Base-by-base conservation (phyloP, 2,329 filamentous ascomycete genomes). In the Tolypocladium endophyticum region DNA sequence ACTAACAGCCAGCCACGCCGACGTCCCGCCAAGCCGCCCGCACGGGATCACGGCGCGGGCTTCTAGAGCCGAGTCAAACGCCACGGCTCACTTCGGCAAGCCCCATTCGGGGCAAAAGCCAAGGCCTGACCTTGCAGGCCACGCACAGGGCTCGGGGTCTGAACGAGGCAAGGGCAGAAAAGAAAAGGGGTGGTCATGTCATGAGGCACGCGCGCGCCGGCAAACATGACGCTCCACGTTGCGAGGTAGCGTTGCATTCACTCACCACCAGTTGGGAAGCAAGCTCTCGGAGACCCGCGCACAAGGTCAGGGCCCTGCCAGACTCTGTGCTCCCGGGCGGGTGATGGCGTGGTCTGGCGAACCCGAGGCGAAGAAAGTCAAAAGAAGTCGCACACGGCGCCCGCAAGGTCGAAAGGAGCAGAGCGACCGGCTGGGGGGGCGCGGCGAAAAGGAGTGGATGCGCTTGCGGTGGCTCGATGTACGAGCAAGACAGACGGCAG, bases 251-350 rank as follows among this genome's bases (percentile, higher is more conserved):
- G 58, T 59, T 50, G 58, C 56, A 63, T 43, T 61, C 53, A 64
- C 60, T 62, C 60, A 63, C 63, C 63, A 58, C 39, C 54, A 33
- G 50, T 11, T 35, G 18, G 50, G 7, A n/a, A 57, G 55, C n/a
- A 43, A 18, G 55, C 25, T 35, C 30, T 35, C 28, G 30, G 9
- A 23, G 20, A 35, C 30, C 9, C 9, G 50, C 50, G 20, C 50
- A 35, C 50, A 53, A 20, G 30, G 28, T 53, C 50, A 53, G 28
- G 30, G 16, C 50, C 20, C 30, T 33, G 28, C 4, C 50, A 33
- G 30, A 53, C 47, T 52, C 20, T n/a, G 47, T 52, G 47, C 18
- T 18, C 12, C 9, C 28, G 12, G 12, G n/a, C 20, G 50, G 30
- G 7, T 2, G 16, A 30, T 53, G 30, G 50, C 50, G 50, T n/a